Percentiles rank a stretch among this genome's conserved stretches.
Conservation (phyloP, 2,329 filamentous ascomycete species). For the Verticillium dahliae region DNA sequence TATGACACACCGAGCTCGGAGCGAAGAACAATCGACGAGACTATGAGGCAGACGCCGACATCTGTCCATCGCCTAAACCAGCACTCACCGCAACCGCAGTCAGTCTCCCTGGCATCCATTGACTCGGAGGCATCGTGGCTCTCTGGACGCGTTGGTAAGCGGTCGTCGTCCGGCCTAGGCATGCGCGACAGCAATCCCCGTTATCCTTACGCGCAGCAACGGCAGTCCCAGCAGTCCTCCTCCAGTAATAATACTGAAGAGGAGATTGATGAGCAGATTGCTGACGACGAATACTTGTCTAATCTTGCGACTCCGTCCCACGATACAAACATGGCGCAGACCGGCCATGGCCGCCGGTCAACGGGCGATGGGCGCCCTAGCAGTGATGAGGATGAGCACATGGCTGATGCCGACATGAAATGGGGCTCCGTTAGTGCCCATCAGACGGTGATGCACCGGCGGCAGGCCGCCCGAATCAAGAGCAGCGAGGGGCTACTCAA, state of each 20-base stretch:
- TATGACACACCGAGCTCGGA: constrained; percentile 42
- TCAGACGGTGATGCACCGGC: constrained; percentile 52
- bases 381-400: constrained; percentile 50
- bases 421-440: constrained; percentile 45
- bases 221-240: constrained; percentile 31
- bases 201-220: constrained; percentile 13
- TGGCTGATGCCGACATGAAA: constrained; percentile 34
- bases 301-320: constrained; percentile 10
- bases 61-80: constrained; percentile 31
- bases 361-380: constrained; percentile 48
- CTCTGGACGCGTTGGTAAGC: constrained; percentile 60
- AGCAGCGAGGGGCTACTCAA: constrained; percentile 48
- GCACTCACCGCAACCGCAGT: constrained; percentile 55
- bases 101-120: constrained; percentile 85
- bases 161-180: constrained; percentile 39
- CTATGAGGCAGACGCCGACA: constrained; percentile 37
- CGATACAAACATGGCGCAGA: constrained; percentile 13
- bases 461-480: constrained; percentile 34
- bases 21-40: constrained; percentile 29
- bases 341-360: constrained; percentile 27
- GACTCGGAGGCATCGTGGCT: constrained; percentile 97
- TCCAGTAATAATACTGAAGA: constrained; percentile 49
- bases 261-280: constrained; percentile 37
- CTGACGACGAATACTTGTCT: constrained; percentile 70
- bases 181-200: constrained; percentile 33